Percentiles rank a stretch among this genome's conserved stretches.
Evolutionary conservation across 2,329 filamentous ascomycete genomes (phyloP).

Genomic region (Colletotrichum euphorbiae): DNA sequence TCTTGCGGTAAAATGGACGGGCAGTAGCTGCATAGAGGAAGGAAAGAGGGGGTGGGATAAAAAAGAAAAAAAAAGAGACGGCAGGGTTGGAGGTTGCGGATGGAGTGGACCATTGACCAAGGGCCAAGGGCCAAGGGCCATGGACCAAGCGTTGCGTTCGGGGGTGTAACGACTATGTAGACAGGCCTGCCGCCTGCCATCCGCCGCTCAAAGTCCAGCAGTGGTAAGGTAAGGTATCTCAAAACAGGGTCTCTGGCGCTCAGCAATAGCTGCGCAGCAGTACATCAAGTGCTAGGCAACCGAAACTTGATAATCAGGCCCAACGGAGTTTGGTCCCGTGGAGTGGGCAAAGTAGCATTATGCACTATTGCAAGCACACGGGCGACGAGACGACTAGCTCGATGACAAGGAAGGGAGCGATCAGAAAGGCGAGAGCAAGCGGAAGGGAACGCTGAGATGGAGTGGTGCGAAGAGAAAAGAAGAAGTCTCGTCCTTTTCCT

Average conservation of each 20-base stretch:
- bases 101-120: conserved; percentile 31
- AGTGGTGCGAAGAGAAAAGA: not conserved
- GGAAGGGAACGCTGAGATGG: not conserved
- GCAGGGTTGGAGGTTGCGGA: conserved; percentile 39
- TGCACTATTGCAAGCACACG: conserved; percentile 13
- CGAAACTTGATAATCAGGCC: too few relatives aligned
- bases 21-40: conserved; percentile 37
- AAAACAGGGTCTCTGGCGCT: not conserved
- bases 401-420: not conserved
- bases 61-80: conserved; percentile 29
- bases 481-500: conserved; percentile 13
- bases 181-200: conserved; percentile 16
- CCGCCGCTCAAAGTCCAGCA: not conserved
- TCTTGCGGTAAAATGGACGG: conserved; percentile 51
- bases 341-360: not conserved
- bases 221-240: not conserved
- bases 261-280: not conserved
- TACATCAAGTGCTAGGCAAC: too few relatives aligned
- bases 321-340: not conserved
- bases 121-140: conserved; percentile 11
- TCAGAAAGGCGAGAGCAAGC: not conserved
- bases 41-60: conserved; percentile 22
- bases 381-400: not conserved
- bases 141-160: conserved; percentile 32
- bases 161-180: conserved; percentile 20